phyloP scores from a whole-genome alignment of 257 asterid genomes.

The Anisodus tanguticus region DNA sequence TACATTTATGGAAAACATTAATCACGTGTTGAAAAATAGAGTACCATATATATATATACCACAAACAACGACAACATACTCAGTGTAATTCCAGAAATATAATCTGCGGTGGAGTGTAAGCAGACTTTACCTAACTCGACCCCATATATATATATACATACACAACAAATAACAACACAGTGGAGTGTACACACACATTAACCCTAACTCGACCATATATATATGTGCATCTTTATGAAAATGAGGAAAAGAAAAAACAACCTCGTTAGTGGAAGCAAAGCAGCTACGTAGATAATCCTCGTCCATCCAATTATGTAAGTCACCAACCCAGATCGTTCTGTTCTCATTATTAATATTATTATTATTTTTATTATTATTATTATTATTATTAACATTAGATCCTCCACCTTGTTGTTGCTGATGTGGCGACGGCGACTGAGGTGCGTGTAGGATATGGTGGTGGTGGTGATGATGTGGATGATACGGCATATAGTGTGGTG shows the following conservation, averaged over 20 bases:
- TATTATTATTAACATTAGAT: constrained; percentile 36
- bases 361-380: too few relatives aligned
- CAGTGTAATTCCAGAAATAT: too few relatives aligned
- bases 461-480: constrained; percentile 41
- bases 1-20: neutral
- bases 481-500: constrained; percentile 31
- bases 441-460: neutral
- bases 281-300: constrained; percentile 94
- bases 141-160: too few relatives aligned
- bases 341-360: constrained; percentile 51
- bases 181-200: too few relatives aligned
- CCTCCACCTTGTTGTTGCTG: constrained; percentile 54
- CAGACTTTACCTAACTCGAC: too few relatives aligned
- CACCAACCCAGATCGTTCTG: constrained; percentile 97
- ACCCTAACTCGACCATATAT: too few relatives aligned
- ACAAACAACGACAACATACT: too few relatives aligned
- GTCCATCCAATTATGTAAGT: constrained; percentile 93
- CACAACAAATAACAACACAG: too few relatives aligned
- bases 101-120: too few relatives aligned
- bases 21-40: constrained; percentile 12
- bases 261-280: constrained; percentile 91
- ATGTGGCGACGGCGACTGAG: constrained; percentile 43
- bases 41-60: neutral
- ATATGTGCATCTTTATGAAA: too few relatives aligned
- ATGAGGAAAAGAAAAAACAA: constrained; percentile 26